Evolutionary conservation across 225 moss, liverwort and hornwort genomes (phyloP).

Genomic region (Marchantia polymorpha): DNA sequence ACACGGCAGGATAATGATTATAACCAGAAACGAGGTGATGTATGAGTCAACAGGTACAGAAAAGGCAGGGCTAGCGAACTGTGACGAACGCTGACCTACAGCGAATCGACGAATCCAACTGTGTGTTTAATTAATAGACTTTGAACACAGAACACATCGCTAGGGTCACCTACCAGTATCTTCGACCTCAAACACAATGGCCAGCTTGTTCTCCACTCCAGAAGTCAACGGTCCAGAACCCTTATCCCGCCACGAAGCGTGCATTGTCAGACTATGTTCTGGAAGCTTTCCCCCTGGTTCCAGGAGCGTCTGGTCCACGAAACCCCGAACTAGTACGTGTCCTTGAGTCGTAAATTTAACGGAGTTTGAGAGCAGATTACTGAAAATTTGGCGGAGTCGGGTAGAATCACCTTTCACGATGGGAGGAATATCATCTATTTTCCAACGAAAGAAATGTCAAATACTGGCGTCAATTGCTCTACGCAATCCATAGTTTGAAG

Average conservation of each 20-base stretch:
- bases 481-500: background rate
- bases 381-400: conserved; percentile 38
- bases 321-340: conserved; percentile 38
- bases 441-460: background rate
- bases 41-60: too few relatives aligned
- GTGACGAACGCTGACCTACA: background rate
- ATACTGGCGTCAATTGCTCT: background rate
- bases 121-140: background rate
- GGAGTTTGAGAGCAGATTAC: conserved; percentile 41
- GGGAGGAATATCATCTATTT: conserved; percentile 38
- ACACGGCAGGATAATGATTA: background rate
- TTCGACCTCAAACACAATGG: conserved; percentile 41
- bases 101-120: background rate
- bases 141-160: background rate
- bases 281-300: conserved; percentile 15
- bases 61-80: too few relatives aligned
- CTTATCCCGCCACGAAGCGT: conserved; percentile 25
- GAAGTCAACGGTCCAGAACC: conserved; percentile 23
- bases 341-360: conserved; percentile 41
- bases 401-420: conserved; percentile 31
- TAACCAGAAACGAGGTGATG: background rate
- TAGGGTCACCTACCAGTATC: conserved; percentile 37
- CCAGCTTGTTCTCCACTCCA: conserved; percentile 28
- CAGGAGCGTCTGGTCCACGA: conserved; percentile 40
- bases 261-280: conserved; percentile 12